Base-by-base conservation (phyloP, 2,329 filamentous ascomycete genomes). In the Fusarium sp. region DNA sequence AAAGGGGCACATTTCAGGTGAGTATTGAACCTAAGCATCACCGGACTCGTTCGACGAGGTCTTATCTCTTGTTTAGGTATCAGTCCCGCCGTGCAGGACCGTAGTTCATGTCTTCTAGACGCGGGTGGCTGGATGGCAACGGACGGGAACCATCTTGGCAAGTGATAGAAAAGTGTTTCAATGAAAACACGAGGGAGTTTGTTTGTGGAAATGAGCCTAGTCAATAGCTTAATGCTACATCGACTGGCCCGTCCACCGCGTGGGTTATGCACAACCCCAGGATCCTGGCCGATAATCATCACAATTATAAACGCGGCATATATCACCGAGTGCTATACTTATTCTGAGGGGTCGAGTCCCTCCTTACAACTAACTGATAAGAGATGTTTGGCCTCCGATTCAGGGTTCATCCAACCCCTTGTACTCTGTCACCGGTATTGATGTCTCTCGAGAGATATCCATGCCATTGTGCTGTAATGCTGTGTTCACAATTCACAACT, bases 1-100 rank as follows among this genome's bases (percentile, higher is more conserved):
- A 60, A 58, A 49, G 46, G 71, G 67, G 59, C 40, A 41, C 47
- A 40, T 51, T 39, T 51, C 56, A 53, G 61, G 56, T 57, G 61
- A 57, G 45, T 39, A 39, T 55, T 39, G 56, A 5, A 50, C 49
- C 58, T 46, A 58, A 30, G 22, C 11, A 49, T 35, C 20, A 33
- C 48, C 43, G 30, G 33, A 39, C 63, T 57, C 26, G 28, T 33
- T 22, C 10, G 26, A 19, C 32, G 22, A 41, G 15, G 19, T n/a
- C 46, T 50, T 51, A 9, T 59, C 70, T n/a, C 46, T 50, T 51
- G 11, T 59, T 69, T 64, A 35, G 66, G 51, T 24, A 45, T 58
- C 47, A 67, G 40, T n/a, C 28, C 65, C 62, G 66, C 35, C 47
- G 28, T 37, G 20, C 30, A 33, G 26, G 32, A 17, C 15, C 24